Conservation (phyloP, 768 basidiomycete species). For the Leccinum variicolor region DNA sequence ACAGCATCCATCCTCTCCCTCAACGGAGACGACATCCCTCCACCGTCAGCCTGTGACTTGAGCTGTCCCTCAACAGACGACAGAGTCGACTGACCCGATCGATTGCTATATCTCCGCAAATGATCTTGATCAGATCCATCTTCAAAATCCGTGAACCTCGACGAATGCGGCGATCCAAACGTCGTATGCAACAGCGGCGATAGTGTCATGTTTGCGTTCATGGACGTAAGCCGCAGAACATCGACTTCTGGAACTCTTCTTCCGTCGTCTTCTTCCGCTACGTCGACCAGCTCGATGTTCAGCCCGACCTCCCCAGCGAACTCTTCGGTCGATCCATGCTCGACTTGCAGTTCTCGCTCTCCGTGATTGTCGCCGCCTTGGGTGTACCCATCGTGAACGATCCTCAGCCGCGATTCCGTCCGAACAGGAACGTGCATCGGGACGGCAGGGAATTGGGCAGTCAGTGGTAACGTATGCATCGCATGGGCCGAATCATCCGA, state of each 20-base stretch:
- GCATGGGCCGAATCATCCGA: conserved; percentile 25
- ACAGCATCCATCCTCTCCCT: conserved; percentile 16
- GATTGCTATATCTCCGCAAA: conserved; percentile 15
- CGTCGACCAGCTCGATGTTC: conserved; percentile 15
- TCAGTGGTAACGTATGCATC: conserved; percentile 19
- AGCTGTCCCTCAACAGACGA: conserved; percentile 15
- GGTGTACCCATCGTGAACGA: conserved; percentile 26
- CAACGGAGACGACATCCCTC: conserved; percentile 15
- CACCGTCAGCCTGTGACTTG: conserved; percentile 13
- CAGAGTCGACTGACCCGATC: conserved; percentile 12
- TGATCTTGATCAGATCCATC: conserved; percentile 26
- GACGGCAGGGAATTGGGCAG: conserved; percentile 31
- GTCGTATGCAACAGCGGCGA: conserved; percentile 41
- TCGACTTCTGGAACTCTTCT: conserved; percentile 10
- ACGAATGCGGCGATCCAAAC: conserved; percentile 39
- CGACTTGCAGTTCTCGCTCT: conserved; percentile 15
- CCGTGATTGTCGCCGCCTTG: conserved; percentile 18
- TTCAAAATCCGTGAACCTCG: conserved; percentile 28
- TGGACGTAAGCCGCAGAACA: not conserved
- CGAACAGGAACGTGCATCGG: conserved; percentile 29
- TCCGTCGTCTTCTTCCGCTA: conserved; percentile 8
- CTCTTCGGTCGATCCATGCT: conserved; percentile 20
- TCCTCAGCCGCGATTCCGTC: conserved; percentile 29
- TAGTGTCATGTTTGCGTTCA: conserved; percentile 8
- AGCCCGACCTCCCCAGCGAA: not conserved